These are phyloP conservation scores for Raphidocelis subcapitata DNA, from an alignment of 139 green algal species.

Conservation along the genomic window DNA sequence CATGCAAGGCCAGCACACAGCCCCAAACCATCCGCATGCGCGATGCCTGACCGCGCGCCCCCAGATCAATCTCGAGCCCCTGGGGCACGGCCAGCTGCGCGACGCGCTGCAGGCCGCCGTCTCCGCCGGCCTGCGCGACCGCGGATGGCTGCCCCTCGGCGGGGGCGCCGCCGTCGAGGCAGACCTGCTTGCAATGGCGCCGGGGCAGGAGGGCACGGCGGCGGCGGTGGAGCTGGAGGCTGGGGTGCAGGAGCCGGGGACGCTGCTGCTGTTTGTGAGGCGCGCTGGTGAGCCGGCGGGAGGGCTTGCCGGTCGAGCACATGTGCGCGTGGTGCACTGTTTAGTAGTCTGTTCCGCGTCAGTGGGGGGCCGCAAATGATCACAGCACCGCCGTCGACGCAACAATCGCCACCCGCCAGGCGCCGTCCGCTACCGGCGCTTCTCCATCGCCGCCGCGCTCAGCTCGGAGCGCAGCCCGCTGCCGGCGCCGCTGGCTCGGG, in stretches of 20 bases:
- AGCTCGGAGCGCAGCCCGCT: background rate
- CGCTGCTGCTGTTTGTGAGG: slow-evolving; percentile 14
- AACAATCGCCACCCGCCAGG: background rate
- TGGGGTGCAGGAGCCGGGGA: slow-evolving; percentile 1
- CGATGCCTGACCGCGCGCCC: too few relatives aligned
- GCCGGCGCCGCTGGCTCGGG: background rate
- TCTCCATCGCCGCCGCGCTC: slow-evolving; percentile 5
- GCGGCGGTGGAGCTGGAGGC: slow-evolving; percentile 13
- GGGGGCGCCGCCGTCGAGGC: background rate
- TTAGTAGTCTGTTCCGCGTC: background rate
- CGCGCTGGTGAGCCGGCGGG: slow-evolving; percentile 1
- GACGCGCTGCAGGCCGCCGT: slow-evolving; percentile 12
- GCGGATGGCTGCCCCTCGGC: slow-evolving; percentile 14
- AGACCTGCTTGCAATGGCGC: background rate
- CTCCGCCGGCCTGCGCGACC: slow-evolving; percentile 1
- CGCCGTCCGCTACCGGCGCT: slow-evolving; percentile 1
- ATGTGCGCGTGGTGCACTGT: background rate
- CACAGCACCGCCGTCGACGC: background rate
- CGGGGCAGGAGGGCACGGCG: background rate
- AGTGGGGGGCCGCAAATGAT: background rate
- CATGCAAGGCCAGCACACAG: too few relatives aligned
- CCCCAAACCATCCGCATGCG: too few relatives aligned
- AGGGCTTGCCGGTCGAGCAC: background rate
- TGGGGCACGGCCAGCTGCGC: slow-evolving; percentile 17
- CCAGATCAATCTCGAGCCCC: slow-evolving; percentile 10